These are phyloP conservation scores for Tolypocladium ovalisporum DNA, from an alignment of 2,329 filamentous ascomycete genomes.

Conservation along the genomic window DNA sequence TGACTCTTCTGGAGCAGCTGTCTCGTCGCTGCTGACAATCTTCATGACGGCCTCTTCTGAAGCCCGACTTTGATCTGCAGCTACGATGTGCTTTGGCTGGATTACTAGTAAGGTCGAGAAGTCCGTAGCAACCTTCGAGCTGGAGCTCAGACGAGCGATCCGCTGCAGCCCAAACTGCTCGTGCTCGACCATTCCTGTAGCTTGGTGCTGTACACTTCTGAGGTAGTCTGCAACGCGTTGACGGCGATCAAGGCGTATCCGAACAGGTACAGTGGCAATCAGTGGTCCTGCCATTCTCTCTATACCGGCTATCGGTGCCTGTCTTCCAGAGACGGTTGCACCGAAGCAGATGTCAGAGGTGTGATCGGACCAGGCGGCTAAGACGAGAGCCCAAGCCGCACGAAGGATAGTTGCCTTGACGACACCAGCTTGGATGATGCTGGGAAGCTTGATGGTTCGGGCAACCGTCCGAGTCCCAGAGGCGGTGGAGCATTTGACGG, in stretches of 20 bases:
- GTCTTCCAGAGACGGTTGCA: conserved; percentile 47
- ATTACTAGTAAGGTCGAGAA: background rate
- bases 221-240: background rate
- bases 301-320: conserved; percentile 33
- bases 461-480: background rate
- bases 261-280: conserved; percentile 49
- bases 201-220: background rate
- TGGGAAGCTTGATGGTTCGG: background rate
- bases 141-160: background rate
- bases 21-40: background rate
- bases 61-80: background rate
- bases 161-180: background rate
- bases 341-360: conserved; percentile 42
- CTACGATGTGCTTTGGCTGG: background rate
- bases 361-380: background rate
- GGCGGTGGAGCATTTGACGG: background rate
- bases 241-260: conserved; percentile 9
- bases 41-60: background rate
- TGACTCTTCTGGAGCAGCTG: background rate
- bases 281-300: conserved; percentile 49
- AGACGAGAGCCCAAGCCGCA: conserved; percentile 6
- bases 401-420: background rate
- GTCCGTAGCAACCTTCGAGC: background rate
- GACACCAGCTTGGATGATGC: background rate
- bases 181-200: background rate